Percentiles rank a stretch among this genome's conserved stretches.
Evolutionary conservation across 805 yeast genomes (phyloP).

Genomic region (Barnettozyma californica): DNA sequence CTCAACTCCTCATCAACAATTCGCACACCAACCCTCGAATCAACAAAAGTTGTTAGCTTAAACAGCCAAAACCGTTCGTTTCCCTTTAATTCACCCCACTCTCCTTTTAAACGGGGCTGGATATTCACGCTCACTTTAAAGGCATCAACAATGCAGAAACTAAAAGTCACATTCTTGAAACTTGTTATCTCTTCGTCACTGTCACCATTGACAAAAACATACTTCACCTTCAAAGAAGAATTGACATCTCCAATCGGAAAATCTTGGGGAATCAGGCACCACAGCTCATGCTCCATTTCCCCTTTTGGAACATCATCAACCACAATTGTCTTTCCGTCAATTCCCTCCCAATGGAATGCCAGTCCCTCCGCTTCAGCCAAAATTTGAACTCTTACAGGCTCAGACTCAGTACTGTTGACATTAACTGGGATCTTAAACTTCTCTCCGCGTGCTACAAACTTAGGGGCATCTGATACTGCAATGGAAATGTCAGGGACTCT

Average conservation of each 20-base stretch:
- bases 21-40: conserved; percentile 21
- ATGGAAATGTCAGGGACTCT: conserved; percentile 33
- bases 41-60: conserved; percentile 22
- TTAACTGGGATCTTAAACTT: conserved; percentile 20
- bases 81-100: conserved; percentile 19
- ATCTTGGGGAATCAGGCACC: conserved; percentile 10
- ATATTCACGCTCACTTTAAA: conserved; percentile 27
- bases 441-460: conserved; percentile 29
- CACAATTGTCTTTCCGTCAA: conserved; percentile 9
- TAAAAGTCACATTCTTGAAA: conserved; percentile 17
- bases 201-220: conserved; percentile 27
- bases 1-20: conserved; percentile 30
- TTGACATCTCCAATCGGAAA: not conserved
- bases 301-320: not conserved
- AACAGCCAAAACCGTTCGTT: conserved; percentile 34
- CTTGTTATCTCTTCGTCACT: conserved; percentile 28
- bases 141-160: conserved; percentile 28
- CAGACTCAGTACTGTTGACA: conserved; percentile 29
- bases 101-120: conserved; percentile 27
- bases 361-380: conserved; percentile 11
- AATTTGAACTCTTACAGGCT: conserved; percentile 27
- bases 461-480: conserved; percentile 20
- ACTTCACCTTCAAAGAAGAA: conserved; percentile 21
- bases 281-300: conserved; percentile 1
- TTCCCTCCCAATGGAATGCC: conserved; percentile 8